Base-by-base conservation (phyloP, 1,139 yeast species). In the Candida anutae region DNA sequence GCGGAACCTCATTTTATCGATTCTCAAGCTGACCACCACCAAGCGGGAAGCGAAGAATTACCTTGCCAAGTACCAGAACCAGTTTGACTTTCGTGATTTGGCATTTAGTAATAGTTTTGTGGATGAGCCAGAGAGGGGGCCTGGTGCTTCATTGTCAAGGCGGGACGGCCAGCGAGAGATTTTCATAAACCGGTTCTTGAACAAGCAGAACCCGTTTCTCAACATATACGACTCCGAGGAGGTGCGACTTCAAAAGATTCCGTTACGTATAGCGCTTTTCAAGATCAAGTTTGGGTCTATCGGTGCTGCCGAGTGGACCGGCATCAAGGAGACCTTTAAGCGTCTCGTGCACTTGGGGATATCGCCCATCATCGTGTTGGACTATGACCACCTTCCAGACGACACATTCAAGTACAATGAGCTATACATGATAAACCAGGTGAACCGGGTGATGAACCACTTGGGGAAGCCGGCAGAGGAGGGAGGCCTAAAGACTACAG, bases 21-120 rank as follows among this genome's bases (percentile, higher is more conserved):
- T 81, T 17, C 55, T 81, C 29, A 76, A 72, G 41, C 75, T 85
- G 5, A 78, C 93, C 5, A 81, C 88, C 9, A 80, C 90, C 1
- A 79, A 78, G 46, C 52, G 93, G 38, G 93, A 81, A 46, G 84
- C 85, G 3, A 62, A 65, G 37, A 75, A 74, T 34, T 81, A 80
- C 43, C 50, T 81, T 27, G 55, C 67, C 22, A 79, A 77, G 48
- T 81, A 81, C 41, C 57, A 64, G 47, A 54, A 62, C 43, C 68
- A 58, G 36, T 58, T 59, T 38, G 58, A 56, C 30, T 51, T 52
- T 31, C 39, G 45, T 18, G 42, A 42, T 16, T 13, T 23, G 19
- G 23, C 20, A 13, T 23, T 26, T 15, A n/a, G n/a, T n/a, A n/a
- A n/a, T n/a, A n/a, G n/a, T n/a, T n/a, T n/a, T n/a, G n/a, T n/a